These are phyloP conservation scores for Phytophthora idaei DNA, from an alignment of 352 stramenopile genomes.

Conservation along the genomic window DNA sequence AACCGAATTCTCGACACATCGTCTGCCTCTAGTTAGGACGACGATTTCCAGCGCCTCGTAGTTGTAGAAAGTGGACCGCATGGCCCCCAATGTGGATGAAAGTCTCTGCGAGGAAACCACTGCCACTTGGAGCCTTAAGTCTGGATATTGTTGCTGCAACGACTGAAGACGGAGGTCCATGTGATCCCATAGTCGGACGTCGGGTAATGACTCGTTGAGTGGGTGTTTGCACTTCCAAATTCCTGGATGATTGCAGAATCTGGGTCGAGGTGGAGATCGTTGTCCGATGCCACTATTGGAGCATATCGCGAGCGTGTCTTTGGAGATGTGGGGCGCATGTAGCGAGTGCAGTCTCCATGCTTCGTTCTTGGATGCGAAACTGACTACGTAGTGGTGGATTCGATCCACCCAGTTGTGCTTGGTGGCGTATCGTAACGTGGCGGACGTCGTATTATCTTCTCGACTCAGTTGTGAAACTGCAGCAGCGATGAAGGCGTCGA, in stretches of 20 bases:
- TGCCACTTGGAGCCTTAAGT: constrained; percentile 36
- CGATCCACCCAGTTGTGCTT: constrained; percentile 48
- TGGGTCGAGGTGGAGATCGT: constrained; percentile 11
- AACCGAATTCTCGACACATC: constrained; percentile 9
- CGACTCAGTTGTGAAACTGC: neutral
- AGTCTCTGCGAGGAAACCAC: constrained; percentile 32
- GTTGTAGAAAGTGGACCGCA: constrained; percentile 19
- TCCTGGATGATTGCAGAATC: constrained; percentile 34
- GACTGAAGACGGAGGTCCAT: constrained; percentile 31
- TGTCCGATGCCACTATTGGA: neutral
- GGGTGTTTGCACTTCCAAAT: constrained; percentile 41
- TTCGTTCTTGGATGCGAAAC: constrained; percentile 15
- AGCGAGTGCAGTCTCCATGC: constrained; percentile 36
- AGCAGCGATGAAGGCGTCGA: constrained; percentile 36
- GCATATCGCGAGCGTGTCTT: constrained; percentile 5
- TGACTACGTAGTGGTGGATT: constrained; percentile 38
- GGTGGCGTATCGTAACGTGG: constrained; percentile 27
- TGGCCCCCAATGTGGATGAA: constrained; percentile 15
- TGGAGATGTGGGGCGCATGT: constrained; percentile 17
- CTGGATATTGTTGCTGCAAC: constrained; percentile 32
- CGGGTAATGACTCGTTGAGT: constrained; percentile 7
- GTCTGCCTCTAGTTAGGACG: constrained; percentile 38
- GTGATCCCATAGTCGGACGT: constrained; percentile 39
- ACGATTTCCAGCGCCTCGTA: constrained; percentile 38
- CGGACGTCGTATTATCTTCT: neutral